phyloP scores from a whole-genome alignment of 1,139 yeast genomes.

The Saccharomyces hybrid region DNA sequence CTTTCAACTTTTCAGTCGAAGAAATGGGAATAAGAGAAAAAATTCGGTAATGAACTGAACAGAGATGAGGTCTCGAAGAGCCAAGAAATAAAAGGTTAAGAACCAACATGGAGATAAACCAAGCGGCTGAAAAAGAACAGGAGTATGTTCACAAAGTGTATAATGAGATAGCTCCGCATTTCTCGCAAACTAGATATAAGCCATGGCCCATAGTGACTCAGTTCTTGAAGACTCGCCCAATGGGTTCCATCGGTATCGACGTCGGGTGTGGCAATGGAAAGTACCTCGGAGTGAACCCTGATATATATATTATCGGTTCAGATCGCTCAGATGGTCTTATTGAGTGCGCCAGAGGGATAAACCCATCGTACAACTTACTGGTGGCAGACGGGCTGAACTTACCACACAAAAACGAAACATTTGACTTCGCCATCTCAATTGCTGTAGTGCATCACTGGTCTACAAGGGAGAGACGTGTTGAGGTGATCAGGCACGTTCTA shows the following conservation, averaged over 20 bases:
- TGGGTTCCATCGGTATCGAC: slow-evolving; percentile 52
- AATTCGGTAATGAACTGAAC: slow-evolving; percentile 4
- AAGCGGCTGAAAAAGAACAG: slow-evolving; percentile 57
- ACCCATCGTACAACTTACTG: slow-evolving; percentile 40
- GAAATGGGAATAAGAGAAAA: neutral
- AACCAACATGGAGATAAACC: neutral
- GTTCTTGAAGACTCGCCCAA: slow-evolving; percentile 41
- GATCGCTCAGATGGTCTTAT: slow-evolving; percentile 77
- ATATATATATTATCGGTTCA: slow-evolving; percentile 67
- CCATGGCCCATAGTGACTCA: slow-evolving; percentile 95
- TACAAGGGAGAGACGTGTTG: slow-evolving; percentile 68
- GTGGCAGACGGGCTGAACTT: slow-evolving; percentile 70
- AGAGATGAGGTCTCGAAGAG: slow-evolving; percentile 13
- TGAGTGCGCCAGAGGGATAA: slow-evolving; percentile 55
- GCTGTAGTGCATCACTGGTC: slow-evolving; percentile 96
- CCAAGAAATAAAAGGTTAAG: neutral
- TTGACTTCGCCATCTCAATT: slow-evolving; percentile 89
- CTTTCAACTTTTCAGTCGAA: neutral
- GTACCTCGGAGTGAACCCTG: slow-evolving; percentile 63
- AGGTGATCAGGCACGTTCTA: slow-evolving; percentile 64
- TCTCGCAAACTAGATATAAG: slow-evolving; percentile 86
- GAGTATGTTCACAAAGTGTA: slow-evolving; percentile 82
- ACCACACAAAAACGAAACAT: slow-evolving; percentile 53
- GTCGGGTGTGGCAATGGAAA: slow-evolving; percentile 98
- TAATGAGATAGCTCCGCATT: slow-evolving; percentile 85